phyloP scores from a whole-genome alignment of 2,329 filamentous ascomycete genomes.

The Aspergillus tanneri region DNA sequence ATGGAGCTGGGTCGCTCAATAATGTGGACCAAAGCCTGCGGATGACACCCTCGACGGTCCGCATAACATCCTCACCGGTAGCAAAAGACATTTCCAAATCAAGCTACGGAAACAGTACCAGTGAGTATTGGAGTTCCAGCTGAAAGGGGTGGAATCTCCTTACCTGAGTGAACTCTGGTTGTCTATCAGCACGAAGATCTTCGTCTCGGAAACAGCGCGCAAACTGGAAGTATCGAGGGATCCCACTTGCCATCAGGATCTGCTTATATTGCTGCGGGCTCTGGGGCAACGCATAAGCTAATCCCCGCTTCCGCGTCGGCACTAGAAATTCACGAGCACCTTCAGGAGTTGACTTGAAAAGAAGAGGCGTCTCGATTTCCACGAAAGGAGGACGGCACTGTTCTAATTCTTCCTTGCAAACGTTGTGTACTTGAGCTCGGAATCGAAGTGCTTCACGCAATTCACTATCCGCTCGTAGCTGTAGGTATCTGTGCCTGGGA shows the following conservation, averaged over 20 bases:
- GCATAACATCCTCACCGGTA: slow-evolving; percentile 68
- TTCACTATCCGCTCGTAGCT: slow-evolving; percentile 71
- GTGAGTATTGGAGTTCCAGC: not conserved
- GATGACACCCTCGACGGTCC: slow-evolving; percentile 53
- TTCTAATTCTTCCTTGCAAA: slow-evolving; percentile 56
- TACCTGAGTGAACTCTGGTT: slow-evolving; percentile 94
- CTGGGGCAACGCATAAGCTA: slow-evolving; percentile 88
- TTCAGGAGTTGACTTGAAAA: slow-evolving; percentile 98
- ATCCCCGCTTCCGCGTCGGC: slow-evolving; percentile 71
- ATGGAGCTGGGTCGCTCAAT: slow-evolving; percentile 44
- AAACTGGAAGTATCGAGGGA: slow-evolving; percentile 84
- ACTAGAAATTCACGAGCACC: slow-evolving; percentile 94
- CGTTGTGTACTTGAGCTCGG: slow-evolving; percentile 60
- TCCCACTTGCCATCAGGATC: slow-evolving; percentile 88
- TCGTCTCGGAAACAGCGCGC: slow-evolving; percentile 95
- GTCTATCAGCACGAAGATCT: slow-evolving; percentile 84
- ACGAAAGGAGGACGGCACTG: slow-evolving; percentile 57
- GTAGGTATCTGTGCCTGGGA: slow-evolving; percentile 73
- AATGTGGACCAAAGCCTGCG: slow-evolving; percentile 55
- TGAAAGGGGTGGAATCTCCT: slow-evolving; percentile 9
- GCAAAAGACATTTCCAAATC: slow-evolving; percentile 94
- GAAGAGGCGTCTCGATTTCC: slow-evolving; percentile 85
- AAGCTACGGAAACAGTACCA: slow-evolving; percentile 52
- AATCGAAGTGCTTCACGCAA: slow-evolving; percentile 69
- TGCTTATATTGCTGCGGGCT: slow-evolving; percentile 99